A percentile compares a stretch with the other conserved stretches of the same genome.
These are phyloP conservation scores for Saraca asoca DNA, from an alignment of 331 rosid species.

Conservation along the genomic window DNA sequence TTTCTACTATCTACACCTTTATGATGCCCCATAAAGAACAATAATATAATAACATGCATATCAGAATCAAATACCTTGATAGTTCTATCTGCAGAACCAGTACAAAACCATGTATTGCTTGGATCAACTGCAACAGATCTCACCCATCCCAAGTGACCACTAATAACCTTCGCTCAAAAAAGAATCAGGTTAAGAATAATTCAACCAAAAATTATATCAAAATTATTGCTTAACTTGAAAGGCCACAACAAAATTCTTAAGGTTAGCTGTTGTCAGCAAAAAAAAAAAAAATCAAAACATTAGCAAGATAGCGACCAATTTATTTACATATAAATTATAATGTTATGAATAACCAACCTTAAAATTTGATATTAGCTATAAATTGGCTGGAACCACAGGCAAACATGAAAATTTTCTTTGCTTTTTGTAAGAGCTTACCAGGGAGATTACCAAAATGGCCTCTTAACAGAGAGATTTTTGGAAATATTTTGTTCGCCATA, in stretches of 20 bases:
- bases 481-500: not conserved
- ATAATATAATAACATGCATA: conserved; percentile 15
- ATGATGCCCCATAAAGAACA: conserved; percentile 22
- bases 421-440: not conserved
- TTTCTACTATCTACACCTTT: not conserved
- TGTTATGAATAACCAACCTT: conserved; percentile 1
- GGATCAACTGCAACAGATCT: conserved; percentile 95
- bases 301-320: not conserved
- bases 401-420: not conserved
- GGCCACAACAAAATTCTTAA: not conserved
- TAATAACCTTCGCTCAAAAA: conserved; percentile 65
- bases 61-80: conserved; percentile 69
- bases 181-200: conserved; percentile 22
- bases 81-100: conserved; percentile 99
- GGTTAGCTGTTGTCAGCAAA: conserved; percentile 5
- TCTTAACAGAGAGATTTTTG: not conserved
- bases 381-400: conserved; percentile 13
- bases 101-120: conserved; percentile 93
- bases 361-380: conserved; percentile 6
- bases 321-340: not conserved
- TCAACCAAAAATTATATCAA: conserved; percentile 17
- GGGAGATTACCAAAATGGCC: conserved; percentile 1
- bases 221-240: conserved; percentile 22
- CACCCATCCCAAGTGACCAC: conserved; percentile 99
- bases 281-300: conserved; percentile 21